Evolutionary conservation across 768 basidiomycete genomes (phyloP).

Genomic region (Melanogaster broomeanus): DNA sequence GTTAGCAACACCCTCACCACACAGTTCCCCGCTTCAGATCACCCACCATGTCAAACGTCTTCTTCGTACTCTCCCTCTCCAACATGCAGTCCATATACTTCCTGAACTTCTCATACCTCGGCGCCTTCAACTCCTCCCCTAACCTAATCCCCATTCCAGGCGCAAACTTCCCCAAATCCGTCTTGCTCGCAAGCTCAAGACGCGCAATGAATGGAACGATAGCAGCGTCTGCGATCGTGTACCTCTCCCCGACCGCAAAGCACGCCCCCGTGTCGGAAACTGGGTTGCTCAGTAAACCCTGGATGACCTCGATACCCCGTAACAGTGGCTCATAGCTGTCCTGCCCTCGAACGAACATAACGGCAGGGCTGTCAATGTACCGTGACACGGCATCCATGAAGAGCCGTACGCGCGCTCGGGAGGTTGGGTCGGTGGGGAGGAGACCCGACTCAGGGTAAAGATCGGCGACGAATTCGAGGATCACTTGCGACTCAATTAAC

Average conservation of each 20-base stretch:
- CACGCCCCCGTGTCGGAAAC: constrained; percentile 28
- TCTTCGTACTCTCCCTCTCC: constrained; percentile 52
- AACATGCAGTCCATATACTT: constrained; percentile 49
- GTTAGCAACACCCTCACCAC: constrained; percentile 13
- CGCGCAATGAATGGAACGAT: constrained; percentile 60
- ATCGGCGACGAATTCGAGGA: constrained; percentile 68
- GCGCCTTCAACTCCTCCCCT: constrained; percentile 37
- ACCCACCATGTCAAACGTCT: constrained; percentile 53
- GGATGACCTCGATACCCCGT: constrained; percentile 46
- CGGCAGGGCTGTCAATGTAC: constrained; percentile 40
- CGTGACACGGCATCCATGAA: constrained; percentile 56
- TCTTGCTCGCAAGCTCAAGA: constrained; percentile 41
- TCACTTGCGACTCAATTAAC: constrained; percentile 62
- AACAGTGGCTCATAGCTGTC: constrained; percentile 42
- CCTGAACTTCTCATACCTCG: constrained; percentile 49
- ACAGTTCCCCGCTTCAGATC: background rate
- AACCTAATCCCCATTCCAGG: constrained; percentile 47
- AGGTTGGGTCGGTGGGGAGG: constrained; percentile 54
- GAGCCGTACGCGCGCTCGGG: constrained; percentile 58
- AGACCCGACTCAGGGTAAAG: constrained; percentile 47
- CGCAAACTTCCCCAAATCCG: constrained; percentile 53
- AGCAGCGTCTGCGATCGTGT: constrained; percentile 57
- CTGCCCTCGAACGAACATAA: constrained; percentile 35
- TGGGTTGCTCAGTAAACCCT: constrained; percentile 44
- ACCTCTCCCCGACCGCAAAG: constrained; percentile 20